These are phyloP conservation scores for Buddleja alternifolia DNA, from an alignment of 257 asterid species.

Conservation along the genomic window DNA sequence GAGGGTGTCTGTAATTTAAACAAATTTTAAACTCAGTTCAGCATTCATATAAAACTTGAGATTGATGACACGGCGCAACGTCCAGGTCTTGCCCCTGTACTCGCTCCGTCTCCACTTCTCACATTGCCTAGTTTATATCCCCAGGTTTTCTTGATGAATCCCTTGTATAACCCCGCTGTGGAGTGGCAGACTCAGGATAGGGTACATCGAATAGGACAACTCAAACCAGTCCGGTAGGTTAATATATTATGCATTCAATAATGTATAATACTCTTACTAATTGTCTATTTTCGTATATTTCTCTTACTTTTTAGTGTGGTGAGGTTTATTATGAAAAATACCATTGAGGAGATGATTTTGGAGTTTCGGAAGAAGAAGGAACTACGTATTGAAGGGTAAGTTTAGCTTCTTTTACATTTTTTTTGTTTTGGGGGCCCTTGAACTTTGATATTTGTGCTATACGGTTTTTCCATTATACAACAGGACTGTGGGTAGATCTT, in stretches of 20 bases:
- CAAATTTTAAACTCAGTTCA: no score
- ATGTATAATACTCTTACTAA: neutral
- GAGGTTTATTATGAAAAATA: slow-evolving; percentile 61
- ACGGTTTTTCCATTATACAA: neutral
- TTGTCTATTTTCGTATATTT: neutral
- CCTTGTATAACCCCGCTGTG: slow-evolving; percentile 80
- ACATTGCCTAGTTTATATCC: slow-evolving; percentile 13
- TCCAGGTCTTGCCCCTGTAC: no score
- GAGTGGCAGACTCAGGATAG: slow-evolving; percentile 73
- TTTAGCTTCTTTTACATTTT: neutral
- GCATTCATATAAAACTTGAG: no score
- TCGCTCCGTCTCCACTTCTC: no score
- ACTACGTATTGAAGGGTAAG: slow-evolving; percentile 68
- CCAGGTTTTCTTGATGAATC: slow-evolving; percentile 76
- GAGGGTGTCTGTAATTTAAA: no score
- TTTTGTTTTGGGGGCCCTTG: no score
- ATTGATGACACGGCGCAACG: no score
- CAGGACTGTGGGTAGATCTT: slow-evolving; percentile 62
- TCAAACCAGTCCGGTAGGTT: slow-evolving; percentile 58
- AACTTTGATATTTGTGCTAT: no score
- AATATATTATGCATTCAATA: no score
- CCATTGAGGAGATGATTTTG: slow-evolving; percentile 64
- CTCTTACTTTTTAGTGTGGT: slow-evolving; percentile 39
- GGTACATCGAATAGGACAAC: slow-evolving; percentile 69
- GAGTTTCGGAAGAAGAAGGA: slow-evolving; percentile 67